Conservation (phyloP, 2,329 filamentous ascomycete genomes). For the Sarocladiaceae sp. region DNA sequence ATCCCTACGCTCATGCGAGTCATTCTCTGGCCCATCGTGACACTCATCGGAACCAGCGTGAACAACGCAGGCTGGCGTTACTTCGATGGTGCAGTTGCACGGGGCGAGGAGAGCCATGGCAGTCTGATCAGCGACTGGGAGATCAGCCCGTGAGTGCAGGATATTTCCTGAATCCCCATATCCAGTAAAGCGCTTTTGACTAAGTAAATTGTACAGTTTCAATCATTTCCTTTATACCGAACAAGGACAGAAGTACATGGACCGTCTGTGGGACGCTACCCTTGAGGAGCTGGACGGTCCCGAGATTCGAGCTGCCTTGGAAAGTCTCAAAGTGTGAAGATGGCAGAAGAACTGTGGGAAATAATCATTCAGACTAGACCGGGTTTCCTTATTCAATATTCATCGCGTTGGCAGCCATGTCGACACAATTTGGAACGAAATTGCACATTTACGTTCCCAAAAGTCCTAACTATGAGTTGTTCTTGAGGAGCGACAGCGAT, state of each 20-base stretch:
- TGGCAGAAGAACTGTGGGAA: no score
- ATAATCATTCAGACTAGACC: no score
- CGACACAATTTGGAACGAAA: no score
- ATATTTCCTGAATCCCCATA: background rate
- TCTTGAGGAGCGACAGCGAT: no score
- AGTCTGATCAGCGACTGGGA: constrained; percentile 1
- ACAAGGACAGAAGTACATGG: background rate
- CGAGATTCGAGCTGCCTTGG: background rate
- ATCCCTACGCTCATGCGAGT: background rate
- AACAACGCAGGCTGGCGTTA: background rate
- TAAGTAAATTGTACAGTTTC: background rate
- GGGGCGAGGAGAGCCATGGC: background rate
- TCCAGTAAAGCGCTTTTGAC: background rate
- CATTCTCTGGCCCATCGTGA: background rate
- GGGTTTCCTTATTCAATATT: no score
- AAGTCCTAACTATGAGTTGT: no score
- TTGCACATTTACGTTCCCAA: no score
- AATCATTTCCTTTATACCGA: background rate
- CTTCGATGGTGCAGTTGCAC: background rate
- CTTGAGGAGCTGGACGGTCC: background rate
- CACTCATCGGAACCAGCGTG: background rate
- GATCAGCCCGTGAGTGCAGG: background rate
- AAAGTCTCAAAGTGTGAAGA: no score
- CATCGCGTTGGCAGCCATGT: no score
- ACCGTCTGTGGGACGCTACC: background rate